Conservation (phyloP, 2,329 filamentous ascomycete species). For the Raffaelea albimanens region DNA sequence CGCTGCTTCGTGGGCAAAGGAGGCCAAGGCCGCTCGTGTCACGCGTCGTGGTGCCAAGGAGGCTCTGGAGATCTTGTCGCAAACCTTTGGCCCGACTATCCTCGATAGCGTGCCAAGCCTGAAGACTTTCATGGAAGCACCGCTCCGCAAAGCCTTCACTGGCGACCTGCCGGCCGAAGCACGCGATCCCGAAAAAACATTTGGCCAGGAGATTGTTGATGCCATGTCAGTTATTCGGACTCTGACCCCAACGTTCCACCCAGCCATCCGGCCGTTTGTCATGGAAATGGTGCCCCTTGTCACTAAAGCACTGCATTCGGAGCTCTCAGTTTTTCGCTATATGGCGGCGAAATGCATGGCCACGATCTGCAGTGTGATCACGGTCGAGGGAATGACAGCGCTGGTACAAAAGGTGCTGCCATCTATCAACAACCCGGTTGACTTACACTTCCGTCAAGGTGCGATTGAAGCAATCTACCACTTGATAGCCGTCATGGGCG, state of each 20-base stretch:
- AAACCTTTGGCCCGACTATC: conserved; percentile 66
- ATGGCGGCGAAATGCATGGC: conserved; percentile 96
- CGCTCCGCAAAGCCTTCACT: conserved; percentile 65
- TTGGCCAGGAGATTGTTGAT: conserved; percentile 90
- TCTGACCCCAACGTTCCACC: conserved; percentile 79
- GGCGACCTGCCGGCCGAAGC: conserved; percentile 64
- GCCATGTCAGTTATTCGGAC: conserved; percentile 87
- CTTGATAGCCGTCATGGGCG: conserved; percentile 96
- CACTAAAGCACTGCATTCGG: conserved; percentile 77
- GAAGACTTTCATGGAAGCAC: conserved; percentile 68
- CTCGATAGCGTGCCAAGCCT: conserved; percentile 81
- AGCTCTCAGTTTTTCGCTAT: conserved; percentile 87
- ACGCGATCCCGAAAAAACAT: conserved; percentile 59
- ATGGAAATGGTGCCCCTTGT: conserved; percentile 77
- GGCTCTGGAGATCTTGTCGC: conserved; percentile 77
- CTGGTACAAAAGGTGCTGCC: conserved; percentile 88
- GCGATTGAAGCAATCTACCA: conserved; percentile 95
- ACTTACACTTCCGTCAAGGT: conserved; percentile 83
- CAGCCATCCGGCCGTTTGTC: conserved; percentile 67
- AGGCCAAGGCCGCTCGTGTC: conserved; percentile 80
- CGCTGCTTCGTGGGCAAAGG: conserved; percentile 78
- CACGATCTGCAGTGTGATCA: conserved; percentile 93
- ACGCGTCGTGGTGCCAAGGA: conserved; percentile 91
- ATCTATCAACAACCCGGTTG: conserved; percentile 81
- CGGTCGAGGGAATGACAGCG: conserved; percentile 90